Base-by-base conservation (phyloP, 116 monocot genomes). In the Papilionanthe hybrid region DNA sequence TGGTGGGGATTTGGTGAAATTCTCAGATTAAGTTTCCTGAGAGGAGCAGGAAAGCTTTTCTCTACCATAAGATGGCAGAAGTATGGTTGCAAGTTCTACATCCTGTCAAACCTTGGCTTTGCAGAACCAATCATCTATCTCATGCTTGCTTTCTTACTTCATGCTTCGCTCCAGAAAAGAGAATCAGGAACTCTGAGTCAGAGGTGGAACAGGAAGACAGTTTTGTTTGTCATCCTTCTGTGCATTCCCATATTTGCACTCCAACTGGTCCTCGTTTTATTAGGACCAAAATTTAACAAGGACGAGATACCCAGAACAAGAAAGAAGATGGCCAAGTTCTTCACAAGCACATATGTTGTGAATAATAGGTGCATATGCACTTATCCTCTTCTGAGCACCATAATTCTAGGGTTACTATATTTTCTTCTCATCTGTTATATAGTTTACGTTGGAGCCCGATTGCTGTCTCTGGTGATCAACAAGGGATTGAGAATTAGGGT, bases 61-160 rank as follows among this genome's bases (percentile, higher is more conserved):
- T 78, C 83, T 50, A 76, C 27, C 57, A 50, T 66, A 45, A 43
- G 72, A 86, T 95, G 87, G 93, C 95, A 92, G 75, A 84, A 84
- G 77, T 81, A 78, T 48, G 72, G 84, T 19, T 99, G 99, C 95
- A 86, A 91, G 79, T 87, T 90, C 55, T 99, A 99, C 87, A 85
- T 99, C 72, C 23, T 95, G 28, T 95, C 93, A 41, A 95, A 95
- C 77, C 78, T 95, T 9, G 99, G 99, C 22, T 92, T 99, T 88
- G 88, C 99, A 50, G 99, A 99, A 79, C 99, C 99, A 13, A 79
- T 86, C 80, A 82, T 99, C 69, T 89, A 93, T 57, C 85, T 99
- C 28, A 87, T 90, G 65, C 85, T 95, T n/a, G 82, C 87, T 2
- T 91, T 88, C 77, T 91, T 98, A 45, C 90, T 98, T 15, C 91